These are phyloP conservation scores for Conidiobolus incongruus DNA, from an alignment of 371 early-diverging fungal genomes.

Conservation along the genomic window DNA sequence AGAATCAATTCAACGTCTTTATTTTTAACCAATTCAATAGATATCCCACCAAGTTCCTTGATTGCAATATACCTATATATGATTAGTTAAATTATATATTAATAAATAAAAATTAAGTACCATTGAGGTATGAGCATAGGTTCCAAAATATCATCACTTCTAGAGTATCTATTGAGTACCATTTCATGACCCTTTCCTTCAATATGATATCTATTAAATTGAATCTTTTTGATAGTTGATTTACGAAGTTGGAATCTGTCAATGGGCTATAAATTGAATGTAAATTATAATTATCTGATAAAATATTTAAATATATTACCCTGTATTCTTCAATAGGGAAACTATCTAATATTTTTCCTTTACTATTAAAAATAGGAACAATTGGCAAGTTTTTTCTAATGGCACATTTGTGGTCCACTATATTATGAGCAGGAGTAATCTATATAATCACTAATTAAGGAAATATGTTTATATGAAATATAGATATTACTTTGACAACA, in stretches of 20 bases:
- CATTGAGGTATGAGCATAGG: conserved; percentile 95
- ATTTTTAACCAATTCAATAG: conserved; percentile 40
- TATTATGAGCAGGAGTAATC: conserved; percentile 97
- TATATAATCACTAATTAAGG: conserved; percentile 9
- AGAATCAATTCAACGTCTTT: conserved; percentile 65
- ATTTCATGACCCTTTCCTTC: too few species aligned
- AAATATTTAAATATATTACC: background rate
- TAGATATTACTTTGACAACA: conserved; percentile 77
- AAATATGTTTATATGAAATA: background rate
- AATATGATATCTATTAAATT: too few species aligned
- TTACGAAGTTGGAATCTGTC: too few species aligned
- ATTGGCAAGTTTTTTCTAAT: conserved; percentile 62
- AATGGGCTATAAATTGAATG: too few species aligned
- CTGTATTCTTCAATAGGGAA: conserved; percentile 20
- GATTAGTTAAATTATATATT: conserved; percentile 12
- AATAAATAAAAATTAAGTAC: conserved; percentile 26
- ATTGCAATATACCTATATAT: conserved; percentile 8
- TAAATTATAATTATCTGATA: background rate
- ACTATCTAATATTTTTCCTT: conserved; percentile 42
- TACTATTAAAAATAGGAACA: conserved; percentile 63
- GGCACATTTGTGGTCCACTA: conserved; percentile 83
- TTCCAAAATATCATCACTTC: conserved; percentile 95
- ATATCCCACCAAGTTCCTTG: conserved; percentile 47
- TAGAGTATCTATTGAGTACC: conserved; percentile 54
- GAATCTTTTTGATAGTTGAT: too few species aligned